Evolutionary conservation across 1,284 basidiomycete genomes (phyloP).

Genomic region (Apiotrichum veenhuisii): DNA sequence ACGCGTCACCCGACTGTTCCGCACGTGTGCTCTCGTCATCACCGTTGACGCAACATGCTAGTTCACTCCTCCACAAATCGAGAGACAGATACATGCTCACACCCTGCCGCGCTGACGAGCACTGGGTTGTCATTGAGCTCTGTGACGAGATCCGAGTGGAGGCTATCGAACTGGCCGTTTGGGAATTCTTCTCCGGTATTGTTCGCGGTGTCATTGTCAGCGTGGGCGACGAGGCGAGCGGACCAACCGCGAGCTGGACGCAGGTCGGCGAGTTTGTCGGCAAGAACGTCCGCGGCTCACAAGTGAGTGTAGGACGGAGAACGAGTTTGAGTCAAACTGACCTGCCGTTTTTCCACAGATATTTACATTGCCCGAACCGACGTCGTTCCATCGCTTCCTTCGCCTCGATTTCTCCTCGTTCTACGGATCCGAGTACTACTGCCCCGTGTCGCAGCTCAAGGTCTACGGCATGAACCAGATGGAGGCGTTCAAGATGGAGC

Average conservation of each 20-base stretch:
- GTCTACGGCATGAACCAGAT: slow-evolving; percentile 96
- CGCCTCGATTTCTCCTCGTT: slow-evolving; percentile 92
- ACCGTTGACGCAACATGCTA: slow-evolving; percentile 74
- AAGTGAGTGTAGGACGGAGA: too few relatives aligned
- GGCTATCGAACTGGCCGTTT: slow-evolving; percentile 92
- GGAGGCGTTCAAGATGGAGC: slow-evolving; percentile 90
- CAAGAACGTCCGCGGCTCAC: slow-evolving; percentile 86
- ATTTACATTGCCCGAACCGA: slow-evolving; percentile 57
- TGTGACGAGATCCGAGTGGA: slow-evolving; percentile 97
- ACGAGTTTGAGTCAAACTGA: too few relatives aligned
- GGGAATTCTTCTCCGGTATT: slow-evolving; percentile 96
- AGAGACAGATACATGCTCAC: slow-evolving; percentile 96
- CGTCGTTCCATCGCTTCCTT: slow-evolving; percentile 87
- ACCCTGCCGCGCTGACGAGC: slow-evolving; percentile 68
- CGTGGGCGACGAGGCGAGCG: slow-evolving; percentile 62
- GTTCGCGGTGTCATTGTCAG: slow-evolving; percentile 88
- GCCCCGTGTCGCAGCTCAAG: slow-evolving; percentile 85
- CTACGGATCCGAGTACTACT: slow-evolving; percentile 94
- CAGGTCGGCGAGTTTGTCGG: slow-evolving; percentile 69
- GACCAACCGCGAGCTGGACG: slow-evolving; percentile 45
- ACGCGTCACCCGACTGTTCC: slow-evolving; percentile 87
- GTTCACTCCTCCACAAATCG: slow-evolving; percentile 80
- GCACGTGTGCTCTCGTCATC: slow-evolving; percentile 85
- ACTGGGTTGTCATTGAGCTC: slow-evolving; percentile 90
- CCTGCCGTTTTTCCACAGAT: slow-evolving; percentile 58